Evolutionary conservation across 148 eudicot species (phyloP), one percentile per base, ranked within the genome.

Genomic region (Talinum fruticosum): DNA sequence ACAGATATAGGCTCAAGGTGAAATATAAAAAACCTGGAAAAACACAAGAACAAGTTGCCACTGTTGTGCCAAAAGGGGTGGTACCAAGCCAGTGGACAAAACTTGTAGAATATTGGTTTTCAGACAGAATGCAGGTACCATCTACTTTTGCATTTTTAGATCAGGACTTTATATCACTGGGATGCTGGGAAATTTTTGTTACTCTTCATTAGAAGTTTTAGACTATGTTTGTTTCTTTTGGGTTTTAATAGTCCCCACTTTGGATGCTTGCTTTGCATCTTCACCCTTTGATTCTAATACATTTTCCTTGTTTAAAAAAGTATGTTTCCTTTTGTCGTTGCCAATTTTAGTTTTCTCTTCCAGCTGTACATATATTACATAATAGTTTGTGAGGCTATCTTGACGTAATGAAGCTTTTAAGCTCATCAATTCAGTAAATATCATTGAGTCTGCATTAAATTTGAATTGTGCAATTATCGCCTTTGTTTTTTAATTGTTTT

Each of bases 21-120:
- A 82, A 62, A 74, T 79, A 79, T 49, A 82, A 82, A 41, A 79
- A 37, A 35, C 82, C 85, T 26, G 76, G 64, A 26, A 82, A 61
- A 70, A 79, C 85, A 71, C 79, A 71, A 65, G 85, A 79, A 49
- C 59, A 79, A 79, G 76, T 82, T 65, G 79, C 79, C 28, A 82
- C 79, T 72, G 38, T 61, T 18, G 85, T 79, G 57, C 85, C 85
- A 71, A 75, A 71, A 65, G 85, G 82, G 73, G 68, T 82, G 32
- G 47, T 73, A 62, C 61, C 69, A 75, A 82, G 61, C 79, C 85
- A 82, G 82, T 82, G 85, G 85, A 32, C 61, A 38, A 82, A 79
- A 75, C 85, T 82, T 36, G 82, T 82, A 67, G 79, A 79, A 4
- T 82, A 82, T 36, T 82, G 85, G 85, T 82, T 82, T 82, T 82